Evolutionary conservation across 164 flowering plant genomes (phyloP).

Genomic region (Piper betle): DNA sequence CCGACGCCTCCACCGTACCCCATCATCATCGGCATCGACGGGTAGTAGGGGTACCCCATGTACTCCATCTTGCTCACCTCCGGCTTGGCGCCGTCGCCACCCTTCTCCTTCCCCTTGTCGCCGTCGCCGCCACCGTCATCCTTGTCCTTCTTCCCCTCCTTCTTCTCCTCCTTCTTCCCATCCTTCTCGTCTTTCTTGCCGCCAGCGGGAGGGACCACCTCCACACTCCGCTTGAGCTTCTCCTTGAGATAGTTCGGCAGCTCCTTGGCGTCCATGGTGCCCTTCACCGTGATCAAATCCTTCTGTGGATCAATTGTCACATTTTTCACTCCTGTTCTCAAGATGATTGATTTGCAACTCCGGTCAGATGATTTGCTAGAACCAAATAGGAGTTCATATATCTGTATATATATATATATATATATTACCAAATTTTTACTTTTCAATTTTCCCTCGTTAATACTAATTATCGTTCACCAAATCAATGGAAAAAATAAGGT

Average conservation of each 20-base stretch:
- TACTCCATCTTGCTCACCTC: slow-evolving; percentile 17
- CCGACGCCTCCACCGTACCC: too few species aligned
- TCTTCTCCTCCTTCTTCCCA: slow-evolving; percentile 7
- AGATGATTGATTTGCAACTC: not conserved
- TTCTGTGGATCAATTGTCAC: too few species aligned
- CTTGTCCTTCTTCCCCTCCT: not conserved
- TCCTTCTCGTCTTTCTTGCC: slow-evolving; percentile 3
- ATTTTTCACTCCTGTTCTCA: not conserved
- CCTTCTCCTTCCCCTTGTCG: slow-evolving; percentile 5
- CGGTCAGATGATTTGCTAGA: not conserved
- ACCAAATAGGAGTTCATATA: too few species aligned
- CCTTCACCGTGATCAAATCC: too few species aligned
- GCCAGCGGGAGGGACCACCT: slow-evolving; percentile 17
- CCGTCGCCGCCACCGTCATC: slow-evolving; percentile 8
- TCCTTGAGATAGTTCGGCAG: too few species aligned
- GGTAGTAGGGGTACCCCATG: not conserved
- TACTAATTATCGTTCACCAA: not conserved
- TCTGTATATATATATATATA: too few species aligned
- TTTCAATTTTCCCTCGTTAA: not conserved
- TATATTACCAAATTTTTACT: too few species aligned
- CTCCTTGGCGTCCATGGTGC: too few species aligned
- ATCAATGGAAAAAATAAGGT: not conserved
- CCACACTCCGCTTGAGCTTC: too few species aligned
- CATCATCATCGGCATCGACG: too few species aligned
- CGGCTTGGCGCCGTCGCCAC: slow-evolving; percentile 6